Conservation (phyloP, 2,329 filamentous ascomycete species). For the Ilyonectria sp. region DNA sequence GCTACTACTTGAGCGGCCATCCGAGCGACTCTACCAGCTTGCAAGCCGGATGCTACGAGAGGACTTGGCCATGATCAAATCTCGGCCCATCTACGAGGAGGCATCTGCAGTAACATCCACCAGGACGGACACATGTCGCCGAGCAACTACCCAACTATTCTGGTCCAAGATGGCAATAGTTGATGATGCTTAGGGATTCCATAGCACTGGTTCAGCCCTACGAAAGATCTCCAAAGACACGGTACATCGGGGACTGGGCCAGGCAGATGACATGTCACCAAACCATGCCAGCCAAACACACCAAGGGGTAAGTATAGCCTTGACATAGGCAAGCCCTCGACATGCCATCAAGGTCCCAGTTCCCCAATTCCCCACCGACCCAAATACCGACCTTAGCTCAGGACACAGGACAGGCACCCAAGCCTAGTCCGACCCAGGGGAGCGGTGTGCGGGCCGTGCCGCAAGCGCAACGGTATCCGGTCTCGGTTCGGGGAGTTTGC, state of each 20-base stretch:
- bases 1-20: no score
- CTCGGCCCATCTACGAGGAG: no score
- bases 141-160: not conserved
- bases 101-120: no score
- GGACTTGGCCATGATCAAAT: no score
- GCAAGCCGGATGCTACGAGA: no score
- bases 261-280: not conserved
- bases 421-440: conserved; percentile 1
- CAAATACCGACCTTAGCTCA: conserved; percentile 13
- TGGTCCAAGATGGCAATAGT: no score
- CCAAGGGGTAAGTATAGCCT: not conserved
- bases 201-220: no score
- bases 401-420: conserved; percentile 6
- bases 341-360: conserved; percentile 25
- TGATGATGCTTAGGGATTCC: no score
- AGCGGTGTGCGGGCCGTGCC: conserved; percentile 26
- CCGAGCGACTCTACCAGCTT: no score
- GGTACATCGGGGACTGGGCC: not conserved
- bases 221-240: no score
- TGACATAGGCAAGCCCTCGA: not conserved
- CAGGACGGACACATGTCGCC: no score
- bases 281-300: not conserved
- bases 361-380: conserved; percentile 11
- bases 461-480: conserved; percentile 12
- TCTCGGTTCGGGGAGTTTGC: not conserved